Percentiles rank a stretch among this genome's conserved stretches.
These are phyloP conservation scores for Globisporangium sylvaticum DNA, from an alignment of 352 stramenopile species.

Conservation along the genomic window DNA sequence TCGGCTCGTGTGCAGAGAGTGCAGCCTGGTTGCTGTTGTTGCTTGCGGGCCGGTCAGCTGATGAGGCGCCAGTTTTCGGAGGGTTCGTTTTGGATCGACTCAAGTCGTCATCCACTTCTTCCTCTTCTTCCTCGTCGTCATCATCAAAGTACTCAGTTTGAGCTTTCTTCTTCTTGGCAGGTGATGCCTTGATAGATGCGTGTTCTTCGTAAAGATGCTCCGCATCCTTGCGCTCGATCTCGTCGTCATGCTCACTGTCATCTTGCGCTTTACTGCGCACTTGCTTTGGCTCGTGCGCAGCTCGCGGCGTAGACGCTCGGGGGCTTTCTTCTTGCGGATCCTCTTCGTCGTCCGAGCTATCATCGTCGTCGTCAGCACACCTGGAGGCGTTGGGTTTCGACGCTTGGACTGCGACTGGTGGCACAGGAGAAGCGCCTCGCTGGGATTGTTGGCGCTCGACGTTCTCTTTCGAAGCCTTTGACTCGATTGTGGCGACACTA, in stretches of 20 bases:
- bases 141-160: constrained; percentile 60
- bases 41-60: not conserved
- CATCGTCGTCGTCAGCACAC: constrained; percentile 9
- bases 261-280: not conserved
- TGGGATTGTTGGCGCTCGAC: no score
- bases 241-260: constrained; percentile 6
- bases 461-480: constrained; percentile 3
- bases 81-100: not conserved
- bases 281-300: not conserved
- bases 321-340: constrained; percentile 40
- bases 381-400: not conserved
- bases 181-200: not conserved
- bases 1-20: not conserved
- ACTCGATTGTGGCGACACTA: constrained; percentile 3
- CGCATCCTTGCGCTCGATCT: constrained; percentile 18
- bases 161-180: constrained; percentile 10
- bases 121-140: constrained; percentile 43
- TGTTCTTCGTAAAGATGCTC: not conserved
- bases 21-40: constrained; percentile 12
- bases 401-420: constrained; percentile 10
- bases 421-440: constrained; percentile 6
- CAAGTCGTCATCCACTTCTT: constrained; percentile 11
- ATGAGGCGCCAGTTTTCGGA: constrained; percentile 5
- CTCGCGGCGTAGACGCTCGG: constrained; percentile 17
- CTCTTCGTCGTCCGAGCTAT: constrained; percentile 25